A percentile compares a stretch with the other conserved stretches of the same genome.
These are phyloP conservation scores for Cucurbita pepo DNA, from an alignment of 306 rosid species.

Conservation along the genomic window DNA sequence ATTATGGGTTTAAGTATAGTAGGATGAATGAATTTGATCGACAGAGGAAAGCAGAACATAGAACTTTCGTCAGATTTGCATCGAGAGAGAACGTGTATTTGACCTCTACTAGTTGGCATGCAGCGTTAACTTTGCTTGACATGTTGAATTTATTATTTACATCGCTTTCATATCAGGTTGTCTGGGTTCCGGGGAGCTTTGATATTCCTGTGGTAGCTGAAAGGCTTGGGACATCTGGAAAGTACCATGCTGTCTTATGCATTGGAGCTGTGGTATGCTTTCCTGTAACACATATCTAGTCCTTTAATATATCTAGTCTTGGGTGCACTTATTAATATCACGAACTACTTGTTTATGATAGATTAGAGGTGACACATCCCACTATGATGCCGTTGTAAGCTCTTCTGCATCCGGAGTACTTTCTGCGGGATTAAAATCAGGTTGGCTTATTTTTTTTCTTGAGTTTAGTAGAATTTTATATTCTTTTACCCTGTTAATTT, in stretches of 20 bases:
- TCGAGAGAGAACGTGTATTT: neutral
- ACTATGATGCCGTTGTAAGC: slow-evolving; percentile 86
- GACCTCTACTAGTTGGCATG: neutral
- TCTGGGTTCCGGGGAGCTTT: slow-evolving; percentile 95
- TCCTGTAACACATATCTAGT: neutral
- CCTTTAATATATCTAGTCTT: slow-evolving; percentile 1
- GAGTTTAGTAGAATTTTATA: neutral
- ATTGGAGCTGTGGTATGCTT: slow-evolving; percentile 88
- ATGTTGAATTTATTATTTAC: slow-evolving; percentile 6
- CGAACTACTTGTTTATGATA: slow-evolving; percentile 16
- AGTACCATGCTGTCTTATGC: slow-evolving; percentile 69
- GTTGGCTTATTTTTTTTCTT: slow-evolving; percentile 17
- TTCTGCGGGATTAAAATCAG: slow-evolving; percentile 71
- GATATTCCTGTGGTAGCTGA: slow-evolving; percentile 73
- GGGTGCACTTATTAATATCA: neutral
- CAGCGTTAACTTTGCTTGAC: neutral
- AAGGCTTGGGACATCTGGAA: slow-evolving; percentile 57
- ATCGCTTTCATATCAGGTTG: slow-evolving; percentile 39
- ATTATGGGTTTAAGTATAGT: neutral
- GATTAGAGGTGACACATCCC: slow-evolving; percentile 91
- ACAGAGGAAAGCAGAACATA: neutral
- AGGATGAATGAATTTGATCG: neutral
- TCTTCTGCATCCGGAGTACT: slow-evolving; percentile 92
- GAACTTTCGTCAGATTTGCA: neutral
- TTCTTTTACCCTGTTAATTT: neutral